Base-by-base conservation (phyloP, 257 asterid species). In the Solanum clarkiae region DNA sequence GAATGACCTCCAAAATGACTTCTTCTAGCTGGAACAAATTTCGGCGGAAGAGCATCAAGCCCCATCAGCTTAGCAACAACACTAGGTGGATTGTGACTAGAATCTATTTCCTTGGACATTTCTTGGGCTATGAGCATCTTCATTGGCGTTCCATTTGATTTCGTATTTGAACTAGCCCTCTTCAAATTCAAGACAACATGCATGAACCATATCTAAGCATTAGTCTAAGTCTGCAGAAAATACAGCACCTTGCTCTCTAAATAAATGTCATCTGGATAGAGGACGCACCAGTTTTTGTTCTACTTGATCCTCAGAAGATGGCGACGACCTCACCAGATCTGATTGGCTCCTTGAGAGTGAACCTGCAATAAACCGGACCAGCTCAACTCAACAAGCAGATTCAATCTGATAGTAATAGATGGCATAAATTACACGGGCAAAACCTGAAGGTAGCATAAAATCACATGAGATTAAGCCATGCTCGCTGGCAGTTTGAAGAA, bases 281-380 rank as follows among this genome's bases (percentile, higher is more conserved):
- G 69, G 17, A 85, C 70, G 65, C 90, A 95, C 99, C 96, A 74
- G 89, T 91, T 92, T 90, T n/a, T 93, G 96, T 89, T 91, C 96
- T 66, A 88, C 86, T 83, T 77, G 95, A 86, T 91, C 92, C 86
- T 84, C 86, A 55, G 89, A 88, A 9, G 93, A 42, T 42, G 26
- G 93, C 79, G 92, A 88, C 90, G 82, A 89, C 81, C 92, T 90
- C 80, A 96, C 85, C 84, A 90, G 91, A 89, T 94, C 97, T 45
- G 97, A 92, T 86, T 89, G 92, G 91, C 94, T 92, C 90, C 97
- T 96, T 32, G 95, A 90, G 57, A 94, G 94, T 63, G 94, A 90
- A 89, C 94, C 99, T 95, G 88, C 59, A 84, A 84, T 70, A 36
- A 60, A 53, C 47, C 72, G 54, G 81, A 69, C 45, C 15, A 69